Evolutionary conservation across 2,329 filamentous ascomycete species (phyloP).

Genomic region (Cytospora leucostoma): DNA sequence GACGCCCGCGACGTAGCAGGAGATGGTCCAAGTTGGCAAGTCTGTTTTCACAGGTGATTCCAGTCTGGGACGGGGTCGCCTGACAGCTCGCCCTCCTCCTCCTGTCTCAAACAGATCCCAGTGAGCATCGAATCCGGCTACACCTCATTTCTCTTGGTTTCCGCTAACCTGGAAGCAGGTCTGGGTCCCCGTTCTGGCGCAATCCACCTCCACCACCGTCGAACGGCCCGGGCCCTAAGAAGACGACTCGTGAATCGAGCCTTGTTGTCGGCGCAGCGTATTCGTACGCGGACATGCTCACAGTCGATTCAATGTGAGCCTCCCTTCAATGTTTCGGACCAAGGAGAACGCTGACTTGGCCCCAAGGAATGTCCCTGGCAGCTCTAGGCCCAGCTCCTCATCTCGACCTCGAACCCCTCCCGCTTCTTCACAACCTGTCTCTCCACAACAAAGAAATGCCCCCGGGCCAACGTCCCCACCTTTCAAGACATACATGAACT

Average conservation of each 20-base stretch:
- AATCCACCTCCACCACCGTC: constrained; percentile 49
- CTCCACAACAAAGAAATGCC: constrained; percentile 45
- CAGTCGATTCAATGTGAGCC: constrained; percentile 76
- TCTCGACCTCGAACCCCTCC: constrained; percentile 77
- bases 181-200: constrained; percentile 86
- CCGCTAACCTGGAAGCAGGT: constrained; percentile 56
- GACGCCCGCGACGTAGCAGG: constrained; percentile 59
- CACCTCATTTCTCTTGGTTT: constrained; percentile 8
- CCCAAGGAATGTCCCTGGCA: constrained; percentile 26
- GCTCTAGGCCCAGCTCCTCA: constrained; percentile 47
- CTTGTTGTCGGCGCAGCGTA: constrained; percentile 93
- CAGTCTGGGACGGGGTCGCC: constrained; percentile 30
- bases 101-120: constrained; percentile 59
- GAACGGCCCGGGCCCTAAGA: constrained; percentile 41
- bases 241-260: constrained; percentile 60
- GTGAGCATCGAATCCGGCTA: constrained; percentile 47
- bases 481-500: constrained; percentile 75
- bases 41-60: constrained; percentile 36
- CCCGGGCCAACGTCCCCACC: constrained; percentile 63
- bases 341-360: constrained; percentile 28
- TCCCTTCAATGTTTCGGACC: background rate
- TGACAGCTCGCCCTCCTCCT: constrained; percentile 33
- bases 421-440: constrained; percentile 46
- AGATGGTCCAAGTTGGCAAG: constrained; percentile 99
- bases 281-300: constrained; percentile 92